phyloP scores from a whole-genome alignment of 805 yeast species.

The Cyberlindnera maclurae region DNA sequence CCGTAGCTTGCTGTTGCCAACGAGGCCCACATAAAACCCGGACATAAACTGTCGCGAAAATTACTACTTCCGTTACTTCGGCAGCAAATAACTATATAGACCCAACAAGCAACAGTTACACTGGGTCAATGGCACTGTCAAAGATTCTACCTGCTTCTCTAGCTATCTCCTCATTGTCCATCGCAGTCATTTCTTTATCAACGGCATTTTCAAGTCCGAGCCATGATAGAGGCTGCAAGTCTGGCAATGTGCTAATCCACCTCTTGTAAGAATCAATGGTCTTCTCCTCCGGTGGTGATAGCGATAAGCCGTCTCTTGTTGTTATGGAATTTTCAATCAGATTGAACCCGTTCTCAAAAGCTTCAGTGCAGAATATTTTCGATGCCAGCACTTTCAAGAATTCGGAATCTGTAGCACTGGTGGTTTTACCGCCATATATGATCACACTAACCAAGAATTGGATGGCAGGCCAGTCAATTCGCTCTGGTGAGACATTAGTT shows the following conservation, averaged over 20 bases:
- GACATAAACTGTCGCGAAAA: too few relatives aligned
- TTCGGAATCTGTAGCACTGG: conserved; percentile 32
- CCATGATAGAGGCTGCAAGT: conserved; percentile 46
- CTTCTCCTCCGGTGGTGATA: conserved; percentile 42
- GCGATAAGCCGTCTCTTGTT: conserved; percentile 3
- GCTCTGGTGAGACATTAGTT: conserved; percentile 36
- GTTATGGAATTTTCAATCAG: conserved; percentile 27
- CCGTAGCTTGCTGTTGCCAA: too few relatives aligned
- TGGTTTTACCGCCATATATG: conserved; percentile 61
- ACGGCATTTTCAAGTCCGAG: conserved; percentile 40
- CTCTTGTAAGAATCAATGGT: conserved; percentile 25
- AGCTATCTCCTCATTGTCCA: not conserved
- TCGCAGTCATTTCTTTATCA: conserved; percentile 23
- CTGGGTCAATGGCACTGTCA: not conserved
- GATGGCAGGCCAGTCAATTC: conserved; percentile 50
- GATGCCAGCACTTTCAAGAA: conserved; percentile 30
- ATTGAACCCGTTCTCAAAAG: conserved; percentile 38
- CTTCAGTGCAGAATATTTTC: conserved; percentile 30
- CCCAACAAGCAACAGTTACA: too few relatives aligned
- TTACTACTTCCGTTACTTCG: too few relatives aligned
- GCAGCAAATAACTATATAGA: too few relatives aligned
- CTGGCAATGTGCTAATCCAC: conserved; percentile 54
- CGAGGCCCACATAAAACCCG: too few relatives aligned
- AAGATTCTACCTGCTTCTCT: not conserved
- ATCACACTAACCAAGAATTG: conserved; percentile 42